Evolutionary conservation across 2,329 filamentous ascomycete genomes (phyloP), one percentile per base, ranked within the genome.

Genomic region (Nemania diffusa): DNA sequence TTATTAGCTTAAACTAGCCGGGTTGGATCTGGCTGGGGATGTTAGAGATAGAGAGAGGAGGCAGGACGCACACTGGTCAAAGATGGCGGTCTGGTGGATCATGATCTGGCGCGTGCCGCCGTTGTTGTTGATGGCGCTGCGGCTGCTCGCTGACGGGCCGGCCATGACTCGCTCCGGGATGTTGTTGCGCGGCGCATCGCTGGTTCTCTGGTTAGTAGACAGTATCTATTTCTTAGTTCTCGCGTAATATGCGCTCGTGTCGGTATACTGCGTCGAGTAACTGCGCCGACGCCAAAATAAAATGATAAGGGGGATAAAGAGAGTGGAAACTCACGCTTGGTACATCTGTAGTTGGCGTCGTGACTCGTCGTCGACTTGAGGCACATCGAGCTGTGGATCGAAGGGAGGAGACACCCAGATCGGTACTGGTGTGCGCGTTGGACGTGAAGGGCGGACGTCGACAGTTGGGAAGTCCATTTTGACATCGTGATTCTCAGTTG

Each of bases 121-220:
- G 5, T 27, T 29, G 22, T 62, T 56, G 29, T 17, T 42, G 0
- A 46, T 29, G 4, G 26, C 58, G 0, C 1, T 3, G n/a, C 13
- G 32, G n/a, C 15, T 44, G 9, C 58, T 32, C 13, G 50, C n/a
- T 15, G 50, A 26, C 3, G 52, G 52, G 20, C 60, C 60, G 22
- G 52, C 51, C 20, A 62, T 50, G 17, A 62, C 51, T 3, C 60
- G 22, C 29, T 62, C 51, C 0, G 60, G 60, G 15, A 62, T 62
- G 29, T 56, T 62, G 27, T 62, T 62, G 5, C 20, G 52, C 1
- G 40, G 60, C 1, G 60, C 60, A 22, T 62, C 15, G 5, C 59
- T 62, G 22, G 5, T 4, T 15, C 26, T 20, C n/a, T 46, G 9
- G 11, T 46, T 9, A 46, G 20, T 20, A 9, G 7, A 11, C 7